Percentiles rank a stretch among this genome's conserved stretches.
Conservation (phyloP, 2,329 filamentous ascomycete genomes). For the Furcasterigmium furcatum region DNA sequence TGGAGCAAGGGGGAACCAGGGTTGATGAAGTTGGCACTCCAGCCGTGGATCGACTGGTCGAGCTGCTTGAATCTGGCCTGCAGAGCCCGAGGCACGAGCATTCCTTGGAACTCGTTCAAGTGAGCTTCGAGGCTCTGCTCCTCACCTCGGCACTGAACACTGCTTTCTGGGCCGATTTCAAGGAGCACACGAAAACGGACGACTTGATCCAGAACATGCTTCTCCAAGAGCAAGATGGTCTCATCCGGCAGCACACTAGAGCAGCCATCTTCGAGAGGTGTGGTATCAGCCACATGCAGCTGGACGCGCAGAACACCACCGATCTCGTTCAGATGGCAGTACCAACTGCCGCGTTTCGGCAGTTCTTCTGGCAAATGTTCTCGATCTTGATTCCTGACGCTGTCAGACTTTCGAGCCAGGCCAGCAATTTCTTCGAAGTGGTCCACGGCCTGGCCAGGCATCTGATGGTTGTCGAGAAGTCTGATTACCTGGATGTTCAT, state of each 20-base stretch:
- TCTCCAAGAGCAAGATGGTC: conserved; percentile 24
- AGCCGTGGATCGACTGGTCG: conserved; percentile 26
- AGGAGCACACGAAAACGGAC: conserved; percentile 18
- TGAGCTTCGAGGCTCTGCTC: conserved; percentile 34
- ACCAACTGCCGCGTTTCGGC: conserved; percentile 32
- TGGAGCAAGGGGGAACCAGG: neutral
- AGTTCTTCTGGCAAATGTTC: conserved; percentile 45
- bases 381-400: conserved; percentile 32
- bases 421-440: conserved; percentile 43
- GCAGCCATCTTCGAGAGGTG: neutral
- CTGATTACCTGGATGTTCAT: conserved; percentile 13
- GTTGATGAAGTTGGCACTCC: neutral
- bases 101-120: conserved; percentile 16
- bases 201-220: conserved; percentile 29
- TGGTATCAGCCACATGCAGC: neutral
- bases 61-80: conserved; percentile 18
- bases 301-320: neutral
- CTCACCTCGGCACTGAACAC: conserved; percentile 33
- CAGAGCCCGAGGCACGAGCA: conserved; percentile 5
- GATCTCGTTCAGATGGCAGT: conserved; percentile 12
- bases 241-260: neutral
- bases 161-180: conserved; percentile 35
- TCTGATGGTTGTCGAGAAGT: conserved; percentile 15
- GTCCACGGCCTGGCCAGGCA: conserved; percentile 35
- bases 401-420: conserved; percentile 24